Evolutionary conservation across 305 asterid species (phyloP), one percentile per base, ranked within the genome.

Genomic region (Euphrasia arctica): DNA sequence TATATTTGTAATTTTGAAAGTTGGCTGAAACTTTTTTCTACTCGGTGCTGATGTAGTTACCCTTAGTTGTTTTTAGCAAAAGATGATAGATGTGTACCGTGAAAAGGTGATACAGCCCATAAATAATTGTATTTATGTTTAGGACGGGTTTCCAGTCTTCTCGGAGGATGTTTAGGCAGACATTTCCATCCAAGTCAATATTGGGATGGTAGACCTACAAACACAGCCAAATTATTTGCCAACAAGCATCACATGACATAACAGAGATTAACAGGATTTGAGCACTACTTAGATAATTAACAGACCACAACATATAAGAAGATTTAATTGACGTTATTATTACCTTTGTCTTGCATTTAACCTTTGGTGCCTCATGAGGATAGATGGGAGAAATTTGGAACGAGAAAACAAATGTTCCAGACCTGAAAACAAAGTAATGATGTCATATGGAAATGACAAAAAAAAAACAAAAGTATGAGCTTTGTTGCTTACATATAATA

Each of bases 131-230:
- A 78, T 87, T 92, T 71, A 92, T 92, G 85, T 76, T 92, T 49
- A 92, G 85, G 75, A 92, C 97, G 0, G 98, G 98, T 67, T 92
- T 92, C 97, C 98, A 92, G 76, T 92, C 98, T 79, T 92, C 98
- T 18, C 98, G 87, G 60, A 89, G 98, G 83, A 92, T 90, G 95
- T 93, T 93, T 63, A 93, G 85, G 80, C 97, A 93, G 18, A 93
- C 97, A 77, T 90, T 93, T 74, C 98, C 98, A 72, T 93, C 98
- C 73, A 90, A 72, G 80, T 93, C 99, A 15, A 93, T 93, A 66
- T 93, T 93, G 62, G 99, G 99, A 80, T 93, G 99, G 81, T 90
- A 93, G 32, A 93, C 95, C 99, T 93, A 84, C 50, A 74, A 75
- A 3, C 45, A 60, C 64, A 22, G 45, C 25, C 43, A 54, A 60